Conservation (phyloP, 2,329 filamentous ascomycete genomes). For the Aspergillus quadrilineatus region DNA sequence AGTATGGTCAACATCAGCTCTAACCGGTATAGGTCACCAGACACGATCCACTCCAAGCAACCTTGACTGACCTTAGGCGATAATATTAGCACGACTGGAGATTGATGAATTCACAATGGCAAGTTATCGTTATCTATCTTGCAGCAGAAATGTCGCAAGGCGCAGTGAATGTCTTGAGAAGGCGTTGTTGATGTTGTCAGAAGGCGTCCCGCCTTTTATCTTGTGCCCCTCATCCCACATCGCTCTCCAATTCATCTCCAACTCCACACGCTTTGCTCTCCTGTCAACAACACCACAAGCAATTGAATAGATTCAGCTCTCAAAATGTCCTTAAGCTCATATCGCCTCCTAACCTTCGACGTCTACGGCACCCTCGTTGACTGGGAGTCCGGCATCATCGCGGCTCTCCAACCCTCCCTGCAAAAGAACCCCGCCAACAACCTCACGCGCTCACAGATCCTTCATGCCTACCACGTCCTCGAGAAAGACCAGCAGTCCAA, state of each 20-base stretch:
- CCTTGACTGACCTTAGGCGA: background rate
- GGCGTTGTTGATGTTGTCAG: constrained; percentile 1
- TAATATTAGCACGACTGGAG: background rate
- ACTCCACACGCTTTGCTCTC: background rate
- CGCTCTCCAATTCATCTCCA: background rate
- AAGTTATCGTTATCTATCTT: too few species aligned
- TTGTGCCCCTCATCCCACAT: background rate
- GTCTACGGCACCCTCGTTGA: constrained; percentile 78
- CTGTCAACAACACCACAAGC: background rate
- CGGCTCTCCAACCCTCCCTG: constrained; percentile 49
- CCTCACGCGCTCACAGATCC: constrained; percentile 25
- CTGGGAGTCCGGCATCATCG: constrained; percentile 68
- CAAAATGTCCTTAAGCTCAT: constrained; percentile 34
- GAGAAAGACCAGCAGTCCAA: constrained; percentile 51
- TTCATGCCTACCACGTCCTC: constrained; percentile 27
- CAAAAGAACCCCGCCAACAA: constrained; percentile 35
- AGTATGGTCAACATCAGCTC: background rate
- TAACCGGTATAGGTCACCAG: background rate
- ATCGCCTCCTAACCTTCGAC: constrained; percentile 67
- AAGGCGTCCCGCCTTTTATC: background rate
- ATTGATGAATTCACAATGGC: too few species aligned
- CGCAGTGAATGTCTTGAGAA: constrained; percentile 1
- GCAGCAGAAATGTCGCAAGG: constrained; percentile 27
- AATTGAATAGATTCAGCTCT: background rate
- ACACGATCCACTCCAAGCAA: background rate